Conservation (phyloP, 2,329 filamentous ascomycete genomes). For the Colletotrichum coccodes region DNA sequence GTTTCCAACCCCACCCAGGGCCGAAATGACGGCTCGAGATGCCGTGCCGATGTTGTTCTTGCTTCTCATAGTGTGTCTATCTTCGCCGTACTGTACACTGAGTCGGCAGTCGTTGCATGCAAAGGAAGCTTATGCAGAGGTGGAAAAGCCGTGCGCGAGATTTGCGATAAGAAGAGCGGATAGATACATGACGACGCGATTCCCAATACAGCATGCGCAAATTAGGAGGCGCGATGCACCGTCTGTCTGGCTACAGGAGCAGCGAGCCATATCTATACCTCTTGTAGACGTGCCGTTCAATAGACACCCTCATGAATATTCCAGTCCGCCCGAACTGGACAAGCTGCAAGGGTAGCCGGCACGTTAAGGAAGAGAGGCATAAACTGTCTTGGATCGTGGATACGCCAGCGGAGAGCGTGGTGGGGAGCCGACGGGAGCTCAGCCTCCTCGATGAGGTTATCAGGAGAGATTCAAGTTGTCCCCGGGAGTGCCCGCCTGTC, state of each 20-base stretch:
- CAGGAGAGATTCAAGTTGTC: slow-evolving; percentile 7
- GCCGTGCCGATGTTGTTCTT: not conserved
- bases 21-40: slow-evolving; percentile 26
- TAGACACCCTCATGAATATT: not conserved
- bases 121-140: not conserved
- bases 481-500: slow-evolving; percentile 3
- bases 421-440: slow-evolving; percentile 12
- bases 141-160: not conserved
- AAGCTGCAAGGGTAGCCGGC: slow-evolving; percentile 7
- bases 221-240: slow-evolving; percentile 5
- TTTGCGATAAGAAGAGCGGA: not conserved
- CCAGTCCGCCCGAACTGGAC: not conserved
- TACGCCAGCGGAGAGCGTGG: slow-evolving; percentile 4
- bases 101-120: not conserved
- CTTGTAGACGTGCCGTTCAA: not conserved
- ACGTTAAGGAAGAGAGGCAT: slow-evolving; percentile 18
- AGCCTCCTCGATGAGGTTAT: slow-evolving; percentile 20
- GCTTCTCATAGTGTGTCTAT: not conserved
- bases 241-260: not conserved
- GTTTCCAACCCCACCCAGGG: not conserved
- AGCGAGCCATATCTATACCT: slow-evolving; percentile 3
- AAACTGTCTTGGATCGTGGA: slow-evolving; percentile 17
- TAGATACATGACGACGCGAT: not conserved
- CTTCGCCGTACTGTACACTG: not conserved
- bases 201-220: slow-evolving; percentile 8